phyloP scores from a whole-genome alignment of 1,139 yeast genomes.

The Lodderomyces jiufengensis region DNA sequence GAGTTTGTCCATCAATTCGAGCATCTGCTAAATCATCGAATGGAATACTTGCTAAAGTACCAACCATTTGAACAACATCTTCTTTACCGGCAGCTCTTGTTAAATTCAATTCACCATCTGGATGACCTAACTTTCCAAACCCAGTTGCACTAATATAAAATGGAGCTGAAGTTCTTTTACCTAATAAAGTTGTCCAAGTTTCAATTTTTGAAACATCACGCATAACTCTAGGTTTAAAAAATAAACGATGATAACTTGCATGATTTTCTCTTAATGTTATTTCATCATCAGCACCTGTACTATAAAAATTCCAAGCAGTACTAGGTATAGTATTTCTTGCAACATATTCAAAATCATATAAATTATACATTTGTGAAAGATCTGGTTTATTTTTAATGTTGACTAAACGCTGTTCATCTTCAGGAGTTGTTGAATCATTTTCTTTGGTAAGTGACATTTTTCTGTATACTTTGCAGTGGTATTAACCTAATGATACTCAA shows the following conservation, averaged over 20 bases:
- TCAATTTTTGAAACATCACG: constrained; percentile 60
- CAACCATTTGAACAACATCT: constrained; percentile 74
- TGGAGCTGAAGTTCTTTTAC: constrained; percentile 45
- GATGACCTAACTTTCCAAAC: constrained; percentile 72
- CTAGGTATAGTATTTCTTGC: constrained; percentile 70
- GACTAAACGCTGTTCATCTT: constrained; percentile 27
- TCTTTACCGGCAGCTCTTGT: constrained; percentile 70
- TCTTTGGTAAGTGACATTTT: constrained; percentile 27
- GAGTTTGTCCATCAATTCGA: constrained; percentile 52
- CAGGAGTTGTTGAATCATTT: constrained; percentile 31
- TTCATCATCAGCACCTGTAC: constrained; percentile 92
- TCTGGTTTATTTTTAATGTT: constrained; percentile 51
- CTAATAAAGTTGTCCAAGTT: constrained; percentile 39
- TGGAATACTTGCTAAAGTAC: constrained; percentile 73
- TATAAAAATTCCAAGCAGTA: constrained; percentile 88
- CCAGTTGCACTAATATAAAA: constrained; percentile 81
- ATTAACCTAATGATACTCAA: too few relatives aligned
- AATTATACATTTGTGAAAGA: constrained; percentile 60
- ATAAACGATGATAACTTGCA: constrained; percentile 78
- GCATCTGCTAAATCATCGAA: constrained; percentile 66
- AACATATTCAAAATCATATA: constrained; percentile 78
- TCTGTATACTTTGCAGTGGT: constrained; percentile 17
- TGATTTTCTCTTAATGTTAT: constrained; percentile 86
- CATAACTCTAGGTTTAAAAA: constrained; percentile 77
- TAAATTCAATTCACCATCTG: constrained; percentile 73